A percentile compares a stretch with the other conserved stretches of the same genome.
phyloP scores from a whole-genome alignment of 192 early-diverging fungal species.

The Entomortierella parvispora region DNA sequence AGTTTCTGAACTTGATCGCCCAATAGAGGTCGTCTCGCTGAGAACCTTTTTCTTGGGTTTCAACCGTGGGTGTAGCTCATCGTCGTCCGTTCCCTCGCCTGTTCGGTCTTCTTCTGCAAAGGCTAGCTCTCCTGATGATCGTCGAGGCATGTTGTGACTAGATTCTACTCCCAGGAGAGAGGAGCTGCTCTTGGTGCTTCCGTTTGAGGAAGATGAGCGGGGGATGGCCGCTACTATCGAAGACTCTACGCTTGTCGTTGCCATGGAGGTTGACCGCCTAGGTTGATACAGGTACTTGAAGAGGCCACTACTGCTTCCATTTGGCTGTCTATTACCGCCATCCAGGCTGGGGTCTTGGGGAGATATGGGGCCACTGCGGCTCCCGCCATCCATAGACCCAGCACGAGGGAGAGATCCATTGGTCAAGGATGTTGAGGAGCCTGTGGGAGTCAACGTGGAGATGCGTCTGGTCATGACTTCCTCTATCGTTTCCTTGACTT shows the following conservation, averaged over 20 bases:
- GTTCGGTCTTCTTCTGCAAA: neutral
- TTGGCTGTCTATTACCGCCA: no score
- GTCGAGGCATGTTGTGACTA: neutral
- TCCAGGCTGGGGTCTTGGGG: no score
- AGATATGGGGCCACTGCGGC: neutral
- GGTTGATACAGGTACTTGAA: slow-evolving; percentile 45
- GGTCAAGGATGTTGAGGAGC: no score
- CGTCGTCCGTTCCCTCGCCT: no score
- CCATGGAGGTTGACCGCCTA: slow-evolving; percentile 3
- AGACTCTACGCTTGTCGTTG: neutral
- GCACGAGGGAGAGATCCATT: neutral
- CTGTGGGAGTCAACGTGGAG: neutral
- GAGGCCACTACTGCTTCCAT: slow-evolving; percentile 12
- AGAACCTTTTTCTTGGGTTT: neutral
- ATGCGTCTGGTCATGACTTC: slow-evolving; percentile 27
- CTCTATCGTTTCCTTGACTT: slow-evolving; percentile 44
- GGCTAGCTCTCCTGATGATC: neutral
- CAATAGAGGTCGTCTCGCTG: neutral
- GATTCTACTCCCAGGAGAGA: neutral
- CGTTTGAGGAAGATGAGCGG: neutral
- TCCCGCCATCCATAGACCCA: slow-evolving; percentile 3
- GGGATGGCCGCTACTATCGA: neutral
- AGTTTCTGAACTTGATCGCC: neutral
- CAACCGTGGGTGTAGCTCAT: no score
- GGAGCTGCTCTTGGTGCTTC: neutral